Conservation (phyloP, 371 early-diverging fungal species). For the Smittium mucronatum region DNA sequence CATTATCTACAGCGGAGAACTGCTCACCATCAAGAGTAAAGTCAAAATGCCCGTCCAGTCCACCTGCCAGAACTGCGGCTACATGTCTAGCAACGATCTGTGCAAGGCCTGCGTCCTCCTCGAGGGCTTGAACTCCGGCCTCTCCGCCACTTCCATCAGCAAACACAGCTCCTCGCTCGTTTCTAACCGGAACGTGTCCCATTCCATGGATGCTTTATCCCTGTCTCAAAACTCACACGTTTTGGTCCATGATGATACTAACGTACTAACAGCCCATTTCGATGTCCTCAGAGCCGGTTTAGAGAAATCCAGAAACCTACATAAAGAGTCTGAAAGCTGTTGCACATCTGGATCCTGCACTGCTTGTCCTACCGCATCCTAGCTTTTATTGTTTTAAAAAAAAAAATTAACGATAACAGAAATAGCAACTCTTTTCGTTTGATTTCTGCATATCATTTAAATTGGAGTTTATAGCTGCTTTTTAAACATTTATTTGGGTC, state of each 20-base stretch:
- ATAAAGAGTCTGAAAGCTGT: not conserved
- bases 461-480: no score
- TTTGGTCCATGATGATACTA: not conserved
- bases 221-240: not conserved
- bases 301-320: not conserved
- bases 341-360: not conserved
- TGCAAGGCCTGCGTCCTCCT: constrained; percentile 92
- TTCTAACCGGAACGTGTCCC: not conserved
- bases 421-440: not conserved
- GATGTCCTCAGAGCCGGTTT: not conserved
- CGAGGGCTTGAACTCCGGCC: constrained; percentile 82
- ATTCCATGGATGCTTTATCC: not conserved
- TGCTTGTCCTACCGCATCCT: not conserved
- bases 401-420: not conserved
- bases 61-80: constrained; percentile 83
- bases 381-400: not conserved
- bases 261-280: not conserved
- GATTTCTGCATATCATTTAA: no score
- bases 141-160: constrained; percentile 42
- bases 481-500: no score
- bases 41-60: constrained; percentile 53
- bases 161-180: constrained; percentile 7
- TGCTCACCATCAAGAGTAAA: constrained; percentile 54
- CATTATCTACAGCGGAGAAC: constrained; percentile 90
- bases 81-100: constrained; percentile 77